Evolutionary conservation across 306 rosid species (phyloP).

Genomic region (Inga laurina): DNA sequence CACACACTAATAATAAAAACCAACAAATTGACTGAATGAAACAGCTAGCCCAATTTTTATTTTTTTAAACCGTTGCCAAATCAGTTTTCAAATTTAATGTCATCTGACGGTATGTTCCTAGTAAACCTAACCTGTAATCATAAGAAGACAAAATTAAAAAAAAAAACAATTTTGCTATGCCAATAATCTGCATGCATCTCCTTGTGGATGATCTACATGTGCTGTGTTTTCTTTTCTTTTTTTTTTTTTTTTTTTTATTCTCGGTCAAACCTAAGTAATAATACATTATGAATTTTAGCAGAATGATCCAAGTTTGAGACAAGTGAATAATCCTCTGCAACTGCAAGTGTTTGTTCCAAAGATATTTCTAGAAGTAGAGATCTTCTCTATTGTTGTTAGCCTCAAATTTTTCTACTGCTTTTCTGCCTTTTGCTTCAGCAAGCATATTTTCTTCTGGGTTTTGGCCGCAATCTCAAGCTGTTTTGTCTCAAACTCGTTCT

Average conservation of each 20-base stretch:
- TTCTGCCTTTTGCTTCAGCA: conserved; percentile 58
- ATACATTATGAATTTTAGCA: conserved; percentile 27
- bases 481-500: conserved; percentile 61
- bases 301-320: conserved; percentile 18
- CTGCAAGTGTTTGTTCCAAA: conserved; percentile 15
- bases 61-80: not conserved
- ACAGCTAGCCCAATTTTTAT: too few relatives aligned
- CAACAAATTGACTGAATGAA: too few relatives aligned
- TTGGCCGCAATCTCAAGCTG: conserved; percentile 41
- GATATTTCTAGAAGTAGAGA: conserved; percentile 38
- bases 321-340: conserved; percentile 28
- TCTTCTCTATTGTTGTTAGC: conserved; percentile 42
- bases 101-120: not conserved
- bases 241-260: too few relatives aligned
- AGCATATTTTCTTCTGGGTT: conserved; percentile 44
- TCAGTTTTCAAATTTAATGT: not conserved
- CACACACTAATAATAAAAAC: not conserved
- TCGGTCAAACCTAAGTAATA: not conserved
- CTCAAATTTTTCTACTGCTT: conserved; percentile 51
- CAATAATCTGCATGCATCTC: not conserved
- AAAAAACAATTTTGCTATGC: not conserved
- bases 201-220: not conserved
- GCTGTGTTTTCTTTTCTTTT: too few relatives aligned
- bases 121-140: not conserved
- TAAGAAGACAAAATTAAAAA: not conserved